phyloP scores from a whole-genome alignment of 257 asterid species.

The Nicotiana paniculata region DNA sequence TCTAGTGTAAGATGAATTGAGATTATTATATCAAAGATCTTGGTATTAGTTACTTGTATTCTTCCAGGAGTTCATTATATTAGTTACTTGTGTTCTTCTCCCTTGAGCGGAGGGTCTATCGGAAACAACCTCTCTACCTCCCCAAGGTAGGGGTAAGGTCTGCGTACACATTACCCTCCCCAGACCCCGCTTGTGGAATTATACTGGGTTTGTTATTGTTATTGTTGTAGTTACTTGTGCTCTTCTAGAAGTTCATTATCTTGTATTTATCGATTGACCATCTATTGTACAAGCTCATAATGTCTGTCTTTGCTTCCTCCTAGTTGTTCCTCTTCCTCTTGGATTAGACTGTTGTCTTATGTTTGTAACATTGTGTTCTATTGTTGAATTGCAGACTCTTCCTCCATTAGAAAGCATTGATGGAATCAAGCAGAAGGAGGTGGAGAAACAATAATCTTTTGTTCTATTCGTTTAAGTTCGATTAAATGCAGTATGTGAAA shows the following conservation, averaged over 20 bases:
- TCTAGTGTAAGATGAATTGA: not conserved
- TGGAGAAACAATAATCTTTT: conserved; percentile 16
- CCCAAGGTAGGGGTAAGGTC: too few relatives aligned
- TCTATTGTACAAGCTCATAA: not conserved
- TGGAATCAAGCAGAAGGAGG: conserved; percentile 19
- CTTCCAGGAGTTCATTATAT: not conserved
- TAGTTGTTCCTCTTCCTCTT: not conserved
- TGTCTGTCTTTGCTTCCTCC: not conserved
- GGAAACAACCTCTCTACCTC: too few relatives aligned
- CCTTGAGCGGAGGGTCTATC: too few relatives aligned
- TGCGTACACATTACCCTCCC: too few relatives aligned
- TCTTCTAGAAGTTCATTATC: not conserved
- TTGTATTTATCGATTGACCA: not conserved
- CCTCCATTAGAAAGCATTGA: conserved; percentile 22
- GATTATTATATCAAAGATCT: not conserved
- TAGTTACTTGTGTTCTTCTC: too few relatives aligned
- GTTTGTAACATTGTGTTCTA: not conserved
- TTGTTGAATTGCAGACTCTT: conserved; percentile 28
- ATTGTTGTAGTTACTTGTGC: too few relatives aligned
- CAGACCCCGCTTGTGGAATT: too few relatives aligned
- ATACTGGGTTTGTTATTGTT: too few relatives aligned
- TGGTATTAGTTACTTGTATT: not conserved
- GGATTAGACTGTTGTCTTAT: not conserved
- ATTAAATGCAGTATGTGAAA: not conserved
- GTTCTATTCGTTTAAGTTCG: not conserved